Base-by-base conservation (phyloP, 2,329 filamentous ascomycete species). In the Neonectria hederae region DNA sequence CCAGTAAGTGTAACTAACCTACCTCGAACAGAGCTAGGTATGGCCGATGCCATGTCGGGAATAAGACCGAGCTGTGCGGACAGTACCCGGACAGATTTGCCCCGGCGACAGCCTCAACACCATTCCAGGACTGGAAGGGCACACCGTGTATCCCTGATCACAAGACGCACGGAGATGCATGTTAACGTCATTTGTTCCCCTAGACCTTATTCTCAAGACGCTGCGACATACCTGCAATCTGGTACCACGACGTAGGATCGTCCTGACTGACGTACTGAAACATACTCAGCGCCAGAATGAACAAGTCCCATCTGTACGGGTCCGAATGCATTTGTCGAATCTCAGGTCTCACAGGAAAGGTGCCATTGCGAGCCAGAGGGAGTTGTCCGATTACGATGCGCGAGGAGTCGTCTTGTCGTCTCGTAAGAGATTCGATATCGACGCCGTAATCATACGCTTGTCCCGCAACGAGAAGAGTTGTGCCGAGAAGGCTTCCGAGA, bases 21-120 rank as follows among this genome's bases (percentile, higher is more conserved):
- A 86, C 86, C 81, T 89, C 86, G 62, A 86, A 87, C 54, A 88
- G 76, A 30, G 83, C 85, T 63, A 96, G 82, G 77, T 95, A 97
- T 1, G 92, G 91, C 54, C 93, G 87, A 82, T 97, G 93, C 93
- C 93, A 97, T 42, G 89, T 86, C 42, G 90, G 87, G 75, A 97
- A 96, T 17, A 96, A 81, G 43, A 90, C 87, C 1, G 91, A 92
- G 24, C 84, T 86, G 78, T 97, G 93, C 14, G 87, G 87, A 76
- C 93, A 97, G 76, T 94, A 97, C 54, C 92, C 93, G 17, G 85
- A 82, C 42, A 83, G 79, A 61, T 83, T 81, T 63, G 85, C 86
- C 2, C 86, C 87, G 2, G 82, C 73, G 2, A 79, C 80, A 59
- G 83, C 80, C 53, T 79, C 72, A 22, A 88, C 86, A 35, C 80